Evolutionary conservation across 345 rosid genomes (phyloP).

Genomic region (Tarenaya hassleriana): DNA sequence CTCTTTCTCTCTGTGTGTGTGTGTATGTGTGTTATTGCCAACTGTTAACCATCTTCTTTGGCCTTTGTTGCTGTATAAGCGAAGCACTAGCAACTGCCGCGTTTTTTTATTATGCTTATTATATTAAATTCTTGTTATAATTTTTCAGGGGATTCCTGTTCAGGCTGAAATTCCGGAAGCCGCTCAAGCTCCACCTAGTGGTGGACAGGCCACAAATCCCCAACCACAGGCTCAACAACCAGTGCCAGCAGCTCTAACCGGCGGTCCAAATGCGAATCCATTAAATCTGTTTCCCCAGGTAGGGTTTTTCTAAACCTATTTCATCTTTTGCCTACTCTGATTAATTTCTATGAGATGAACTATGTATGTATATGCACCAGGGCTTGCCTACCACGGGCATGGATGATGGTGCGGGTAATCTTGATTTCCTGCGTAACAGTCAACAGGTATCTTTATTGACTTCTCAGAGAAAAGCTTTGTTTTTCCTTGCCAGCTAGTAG

Average conservation of each 20-base stretch:
- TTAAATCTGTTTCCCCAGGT: slow-evolving; percentile 34
- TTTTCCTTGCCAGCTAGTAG: neutral
- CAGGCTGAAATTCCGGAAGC: slow-evolving; percentile 31
- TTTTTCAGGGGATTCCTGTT: slow-evolving; percentile 30
- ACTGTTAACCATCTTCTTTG: neutral
- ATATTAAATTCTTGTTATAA: neutral
- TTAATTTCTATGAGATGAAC: slow-evolving; percentile 10
- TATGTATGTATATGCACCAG: slow-evolving; percentile 32
- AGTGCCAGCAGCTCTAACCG: slow-evolving; percentile 23
- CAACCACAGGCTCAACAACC: slow-evolving; percentile 26
- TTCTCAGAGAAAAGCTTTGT: neutral
- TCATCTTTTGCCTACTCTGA: neutral
- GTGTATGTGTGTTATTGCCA: neutral
- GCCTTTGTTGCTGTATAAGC: neutral
- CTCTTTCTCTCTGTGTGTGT: neutral
- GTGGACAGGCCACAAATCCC: slow-evolving; percentile 30
- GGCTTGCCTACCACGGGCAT: slow-evolving; percentile 82
- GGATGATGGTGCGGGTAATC: slow-evolving; percentile 68
- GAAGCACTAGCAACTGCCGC: neutral
- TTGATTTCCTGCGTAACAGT: slow-evolving; percentile 88
- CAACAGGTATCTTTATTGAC: slow-evolving; percentile 54
- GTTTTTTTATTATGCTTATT: neutral
- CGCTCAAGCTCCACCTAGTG: slow-evolving; percentile 26
- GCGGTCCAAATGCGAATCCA: slow-evolving; percentile 34
- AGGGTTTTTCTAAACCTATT: neutral